Evolutionary conservation across 495 filamentous ascomycete species (phyloP), one percentile per base, ranked within the genome.

Genomic region (Daldinia loculata): DNA sequence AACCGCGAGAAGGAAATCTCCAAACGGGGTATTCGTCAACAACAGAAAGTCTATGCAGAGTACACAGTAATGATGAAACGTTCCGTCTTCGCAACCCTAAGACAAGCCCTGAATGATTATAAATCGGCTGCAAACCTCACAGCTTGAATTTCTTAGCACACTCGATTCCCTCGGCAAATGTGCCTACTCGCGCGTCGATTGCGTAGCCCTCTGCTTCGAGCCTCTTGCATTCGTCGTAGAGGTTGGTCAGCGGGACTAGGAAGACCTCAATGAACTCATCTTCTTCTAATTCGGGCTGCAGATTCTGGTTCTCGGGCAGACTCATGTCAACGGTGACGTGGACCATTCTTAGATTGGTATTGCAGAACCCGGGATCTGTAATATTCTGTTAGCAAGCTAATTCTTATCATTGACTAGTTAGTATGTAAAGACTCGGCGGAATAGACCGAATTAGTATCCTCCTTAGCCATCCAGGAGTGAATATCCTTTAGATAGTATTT

Each of bases 181-280:
- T 92, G 0, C 91, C 93, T 14, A 97, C 89, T 29, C 93, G 84
- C 4, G 93, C 92, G 82, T 97, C 93, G 72, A 96, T 92, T 4
- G 92, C 93, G 76, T 88, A 94, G 0, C 93, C 93, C 63, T 93
- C 82, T 14, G 80, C 80, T 73, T 97, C 92, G 29, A 93, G 80
- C 56, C 78, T 84, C 80, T 87, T 87, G 74, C 90, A 89, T 76
- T 91, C 90, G 2, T 80, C 83, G 79, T 88, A 93, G 17, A 97
- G 77, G 30, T 85, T 80, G 57, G 78, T 84, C 39, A 97, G 77
- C 17, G 88, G 90, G 0, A 93, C 82, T 12, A 86, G 88, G 72
- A 97, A 97, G 29, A 89, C 90, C 78, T 96, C 93, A 68, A 97
- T 97, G 77, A 95, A 95, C 75, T 97, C 93, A 74, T 91, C 91